Evolutionary conservation across 1,284 basidiomycete genomes (phyloP).

Genomic region (Cryptococcus sp.): DNA sequence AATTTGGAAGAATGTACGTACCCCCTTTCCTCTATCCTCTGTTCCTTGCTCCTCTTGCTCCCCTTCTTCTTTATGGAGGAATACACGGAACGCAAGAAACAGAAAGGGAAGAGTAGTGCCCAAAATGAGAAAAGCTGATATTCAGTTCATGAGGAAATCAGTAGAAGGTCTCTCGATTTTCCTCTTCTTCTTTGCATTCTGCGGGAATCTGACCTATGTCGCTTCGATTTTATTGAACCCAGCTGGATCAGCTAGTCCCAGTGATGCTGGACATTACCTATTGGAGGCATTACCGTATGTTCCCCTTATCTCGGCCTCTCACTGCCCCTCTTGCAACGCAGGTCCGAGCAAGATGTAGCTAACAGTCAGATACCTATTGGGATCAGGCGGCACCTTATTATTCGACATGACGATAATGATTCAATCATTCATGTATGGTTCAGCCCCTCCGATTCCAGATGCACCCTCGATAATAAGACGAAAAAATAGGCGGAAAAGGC

Average conservation of each 20-base stretch:
- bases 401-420: slow-evolving; percentile 82
- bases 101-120: not conserved
- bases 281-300: slow-evolving; percentile 45
- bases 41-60: not conserved
- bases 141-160: slow-evolving; percentile 79
- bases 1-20: slow-evolving; percentile 95
- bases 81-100: too few relatives aligned
- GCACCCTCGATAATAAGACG: not conserved
- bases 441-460: slow-evolving; percentile 30
- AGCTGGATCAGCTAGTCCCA: slow-evolving; percentile 22
- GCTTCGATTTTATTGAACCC: slow-evolving; percentile 63
- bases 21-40: not conserved
- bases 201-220: slow-evolving; percentile 87
- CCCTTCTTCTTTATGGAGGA: too few relatives aligned
- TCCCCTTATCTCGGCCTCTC: slow-evolving; percentile 13
- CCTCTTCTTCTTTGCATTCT: slow-evolving; percentile 84
- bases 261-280: slow-evolving; percentile 37
- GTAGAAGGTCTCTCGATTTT: slow-evolving; percentile 92
- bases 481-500: too few relatives aligned
- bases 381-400: slow-evolving; percentile 79
- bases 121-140: not conserved
- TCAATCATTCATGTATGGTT: slow-evolving; percentile 58
- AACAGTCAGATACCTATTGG: slow-evolving; percentile 66
- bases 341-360: not conserved
- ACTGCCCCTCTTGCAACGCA: not conserved